These are phyloP conservation scores for Pichia occidentalis DNA, from an alignment of 805 yeast genomes.

Conservation along the genomic window DNA sequence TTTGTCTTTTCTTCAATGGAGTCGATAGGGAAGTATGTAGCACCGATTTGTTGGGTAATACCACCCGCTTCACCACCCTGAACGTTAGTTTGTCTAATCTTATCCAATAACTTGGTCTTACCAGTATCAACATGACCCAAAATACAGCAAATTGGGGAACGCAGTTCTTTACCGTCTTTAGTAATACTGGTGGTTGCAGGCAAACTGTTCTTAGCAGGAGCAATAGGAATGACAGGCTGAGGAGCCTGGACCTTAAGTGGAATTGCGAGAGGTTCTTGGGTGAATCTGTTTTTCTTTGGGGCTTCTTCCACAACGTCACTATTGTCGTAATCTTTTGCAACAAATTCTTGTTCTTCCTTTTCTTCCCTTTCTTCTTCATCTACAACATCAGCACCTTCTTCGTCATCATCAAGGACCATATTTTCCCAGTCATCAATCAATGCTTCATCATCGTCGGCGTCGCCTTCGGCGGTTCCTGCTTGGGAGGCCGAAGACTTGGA, in stretches of 20 bases:
- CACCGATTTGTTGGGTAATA: slow-evolving; percentile 99
- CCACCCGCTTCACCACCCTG: slow-evolving; percentile 99
- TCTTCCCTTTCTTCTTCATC: slow-evolving; percentile 31
- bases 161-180: slow-evolving; percentile 45
- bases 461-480: slow-evolving; percentile 23
- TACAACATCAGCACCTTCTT: slow-evolving; percentile 30
- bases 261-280: too few species aligned
- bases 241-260: neutral
- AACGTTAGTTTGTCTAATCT: slow-evolving; percentile 96
- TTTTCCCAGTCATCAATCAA: slow-evolving; percentile 85
- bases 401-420: slow-evolving; percentile 55
- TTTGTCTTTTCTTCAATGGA: slow-evolving; percentile 87
- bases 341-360: slow-evolving; percentile 28
- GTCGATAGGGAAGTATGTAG: slow-evolving; percentile 97
- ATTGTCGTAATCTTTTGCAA: slow-evolving; percentile 27
- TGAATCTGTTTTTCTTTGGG: slow-evolving; percentile 32
- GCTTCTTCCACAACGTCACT: slow-evolving; percentile 21
- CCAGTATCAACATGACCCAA: slow-evolving; percentile 99
- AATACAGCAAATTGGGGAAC: slow-evolving; percentile 99
- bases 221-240: neutral
- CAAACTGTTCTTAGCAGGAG: slow-evolving; percentile 20
- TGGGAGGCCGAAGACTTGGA: neutral
- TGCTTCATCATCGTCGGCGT: slow-evolving; percentile 36
- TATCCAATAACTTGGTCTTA: slow-evolving; percentile 94
- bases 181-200: slow-evolving; percentile 18